These are phyloP conservation scores for Sextonia rubra DNA, from an alignment of 164 flowering plant genomes.

Conservation along the genomic window DNA sequence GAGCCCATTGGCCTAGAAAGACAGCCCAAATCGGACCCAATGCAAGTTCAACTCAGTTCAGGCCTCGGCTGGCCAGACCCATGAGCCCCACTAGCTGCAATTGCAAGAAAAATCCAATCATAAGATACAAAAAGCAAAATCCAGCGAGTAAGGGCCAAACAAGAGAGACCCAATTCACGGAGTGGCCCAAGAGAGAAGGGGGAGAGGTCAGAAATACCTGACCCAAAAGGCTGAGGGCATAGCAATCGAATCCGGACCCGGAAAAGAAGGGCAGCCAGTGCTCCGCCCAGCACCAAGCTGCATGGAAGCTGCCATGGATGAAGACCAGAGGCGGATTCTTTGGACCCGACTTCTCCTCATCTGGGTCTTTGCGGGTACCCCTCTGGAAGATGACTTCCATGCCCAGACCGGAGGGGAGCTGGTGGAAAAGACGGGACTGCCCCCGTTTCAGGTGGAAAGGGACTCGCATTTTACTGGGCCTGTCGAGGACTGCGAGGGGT, in stretches of 20 bases:
- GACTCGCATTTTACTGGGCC: conserved; percentile 35
- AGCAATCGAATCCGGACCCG: conserved; percentile 58
- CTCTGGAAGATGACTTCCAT: conserved; percentile 80
- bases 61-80: too few relatives aligned
- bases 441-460: conserved; percentile 61
- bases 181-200: background rate
- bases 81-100: too few relatives aligned
- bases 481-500: conserved; percentile 27
- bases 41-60: too few relatives aligned
- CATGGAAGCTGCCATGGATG: conserved; percentile 91
- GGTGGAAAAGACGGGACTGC: conserved; percentile 64
- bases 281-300: conserved; percentile 97
- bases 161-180: background rate
- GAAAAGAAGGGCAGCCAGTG: conserved; percentile 90
- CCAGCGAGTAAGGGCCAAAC: conserved; percentile 1
- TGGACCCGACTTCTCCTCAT: conserved; percentile 3
- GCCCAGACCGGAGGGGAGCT: conserved; percentile 72
- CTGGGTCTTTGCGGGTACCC: conserved; percentile 13
- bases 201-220: conserved; percentile 44
- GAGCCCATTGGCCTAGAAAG: too few relatives aligned
- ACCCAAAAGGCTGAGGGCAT: conserved; percentile 80
- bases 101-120: too few relatives aligned
- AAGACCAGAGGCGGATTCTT: conserved; percentile 65
- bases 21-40: too few relatives aligned
- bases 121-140: background rate